A percentile compares a stretch with the other conserved stretches of the same genome.
phyloP scores from a whole-genome alignment of 495 filamentous ascomycete species.

The Viridothelium virens region DNA sequence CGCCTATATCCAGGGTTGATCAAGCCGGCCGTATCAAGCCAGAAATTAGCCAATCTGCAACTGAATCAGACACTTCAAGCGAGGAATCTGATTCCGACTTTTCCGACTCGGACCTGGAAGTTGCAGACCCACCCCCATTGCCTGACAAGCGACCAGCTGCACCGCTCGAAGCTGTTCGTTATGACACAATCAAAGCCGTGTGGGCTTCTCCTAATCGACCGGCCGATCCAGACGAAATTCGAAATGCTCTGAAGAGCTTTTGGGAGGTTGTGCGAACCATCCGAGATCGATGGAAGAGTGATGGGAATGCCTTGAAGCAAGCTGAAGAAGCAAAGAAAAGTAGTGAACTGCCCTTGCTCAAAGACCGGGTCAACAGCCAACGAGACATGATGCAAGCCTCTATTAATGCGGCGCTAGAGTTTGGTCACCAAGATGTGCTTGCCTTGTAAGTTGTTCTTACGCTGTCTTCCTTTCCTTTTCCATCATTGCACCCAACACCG shows the following conservation, averaged over 20 bases:
- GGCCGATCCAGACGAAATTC: constrained; percentile 42
- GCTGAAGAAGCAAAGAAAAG: constrained; percentile 48
- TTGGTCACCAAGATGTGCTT: constrained; percentile 58
- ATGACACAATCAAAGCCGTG: constrained; percentile 57
- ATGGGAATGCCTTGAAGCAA: constrained; percentile 48
- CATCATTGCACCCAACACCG: no score
- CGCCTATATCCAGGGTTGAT: neutral
- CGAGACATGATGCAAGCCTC: constrained; percentile 53
- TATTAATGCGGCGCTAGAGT: constrained; percentile 50
- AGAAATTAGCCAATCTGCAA: neutral
- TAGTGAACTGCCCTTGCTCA: constrained; percentile 43
- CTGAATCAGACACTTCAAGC: constrained; percentile 32
- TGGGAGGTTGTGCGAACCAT: constrained; percentile 57
- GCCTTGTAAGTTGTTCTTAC: constrained; percentile 48
- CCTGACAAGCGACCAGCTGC: constrained; percentile 45
- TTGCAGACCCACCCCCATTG: constrained; percentile 48
- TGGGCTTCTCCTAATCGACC: constrained; percentile 52
- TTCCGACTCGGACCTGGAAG: constrained; percentile 42
- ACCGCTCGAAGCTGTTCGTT: constrained; percentile 48
- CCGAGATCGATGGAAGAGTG: constrained; percentile 55
- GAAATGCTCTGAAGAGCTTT: constrained; percentile 47
- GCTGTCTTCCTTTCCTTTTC: no score
- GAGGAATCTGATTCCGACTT: constrained; percentile 40
- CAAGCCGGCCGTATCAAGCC: constrained; percentile 21
- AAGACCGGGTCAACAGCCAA: constrained; percentile 46